phyloP scores from a whole-genome alignment of 1,284 basidiomycete genomes.

The Anthracocystis panici-leucophaei region DNA sequence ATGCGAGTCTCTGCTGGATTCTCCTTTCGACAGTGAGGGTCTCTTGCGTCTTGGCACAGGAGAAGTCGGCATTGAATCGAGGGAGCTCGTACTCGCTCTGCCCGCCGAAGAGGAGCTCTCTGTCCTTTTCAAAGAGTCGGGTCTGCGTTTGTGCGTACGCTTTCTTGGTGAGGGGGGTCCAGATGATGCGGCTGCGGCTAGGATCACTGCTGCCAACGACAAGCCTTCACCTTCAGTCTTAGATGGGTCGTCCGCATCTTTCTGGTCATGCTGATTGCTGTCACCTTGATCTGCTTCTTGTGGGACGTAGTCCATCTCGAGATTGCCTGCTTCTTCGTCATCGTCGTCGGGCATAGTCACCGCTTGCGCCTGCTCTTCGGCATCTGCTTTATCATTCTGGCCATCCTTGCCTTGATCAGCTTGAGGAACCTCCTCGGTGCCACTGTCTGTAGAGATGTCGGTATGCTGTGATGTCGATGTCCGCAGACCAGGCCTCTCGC shows the following conservation, averaged over 20 bases:
- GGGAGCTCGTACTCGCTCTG: conserved; percentile 18
- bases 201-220: conserved; percentile 32
- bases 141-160: conserved; percentile 20
- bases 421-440: neutral
- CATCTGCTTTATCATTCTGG: neutral
- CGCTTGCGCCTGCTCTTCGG: neutral
- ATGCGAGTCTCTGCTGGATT: conserved; percentile 23
- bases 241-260: neutral
- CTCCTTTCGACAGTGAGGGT: conserved; percentile 20
- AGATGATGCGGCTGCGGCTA: conserved; percentile 32
- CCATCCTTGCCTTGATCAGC: neutral
- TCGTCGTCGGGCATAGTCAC: conserved; percentile 35
- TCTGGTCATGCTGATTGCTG: neutral
- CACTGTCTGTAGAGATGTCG: neutral
- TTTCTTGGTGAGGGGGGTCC: conserved; percentile 21
- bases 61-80: conserved; percentile 33
- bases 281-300: neutral
- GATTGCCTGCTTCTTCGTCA: conserved; percentile 46
- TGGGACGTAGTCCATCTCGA: conserved; percentile 49
- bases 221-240: conserved; percentile 8
- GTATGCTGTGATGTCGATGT: conserved; percentile 12
- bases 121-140: conserved; percentile 22
- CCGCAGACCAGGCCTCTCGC: conserved; percentile 28
- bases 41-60: conserved; percentile 33
- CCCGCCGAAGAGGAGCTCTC: conserved; percentile 37